Conservation (phyloP, 2,329 filamentous ascomycete genomes). For the Fusarium dimerum region DNA sequence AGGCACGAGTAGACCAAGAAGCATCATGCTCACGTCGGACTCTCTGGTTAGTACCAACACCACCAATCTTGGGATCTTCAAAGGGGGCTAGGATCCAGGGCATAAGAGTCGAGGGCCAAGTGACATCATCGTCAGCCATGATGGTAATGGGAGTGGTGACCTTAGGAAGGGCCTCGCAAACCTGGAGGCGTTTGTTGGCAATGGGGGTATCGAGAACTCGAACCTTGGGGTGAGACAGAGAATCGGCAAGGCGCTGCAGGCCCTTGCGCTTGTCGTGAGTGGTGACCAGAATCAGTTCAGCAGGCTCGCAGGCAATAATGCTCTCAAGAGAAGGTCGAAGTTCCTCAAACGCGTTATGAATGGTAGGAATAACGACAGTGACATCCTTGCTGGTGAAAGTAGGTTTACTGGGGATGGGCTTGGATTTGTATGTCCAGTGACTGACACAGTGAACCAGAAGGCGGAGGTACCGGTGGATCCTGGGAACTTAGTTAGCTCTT, state of each 20-base stretch:
- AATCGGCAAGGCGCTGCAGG: conserved; percentile 66
- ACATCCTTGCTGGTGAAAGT: conserved; percentile 79
- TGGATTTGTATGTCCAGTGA: conserved; percentile 85
- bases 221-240: conserved; percentile 61
- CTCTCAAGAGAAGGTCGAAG: conserved; percentile 79
- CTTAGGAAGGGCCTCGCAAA: conserved; percentile 85
- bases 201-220: conserved; percentile 76
- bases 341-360: conserved; percentile 84
- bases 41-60: conserved; percentile 89
- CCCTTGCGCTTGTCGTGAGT: conserved; percentile 76
- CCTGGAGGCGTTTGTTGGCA: conserved; percentile 93
- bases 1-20: conserved; percentile 64
- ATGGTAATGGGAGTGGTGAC: conserved; percentile 83
- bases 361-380: conserved; percentile 90
- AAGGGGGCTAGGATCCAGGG: conserved; percentile 94
- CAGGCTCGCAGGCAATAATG: conserved; percentile 69
- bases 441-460: conserved; percentile 82
- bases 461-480: conserved; percentile 85
- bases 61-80: conserved; percentile 79
- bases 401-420: conserved; percentile 80
- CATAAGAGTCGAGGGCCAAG: conserved; percentile 82
- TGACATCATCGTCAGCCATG: conserved; percentile 95
- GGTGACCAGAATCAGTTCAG: conserved; percentile 81
- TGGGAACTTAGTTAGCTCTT: conserved; percentile 39
- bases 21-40: conserved; percentile 68